phyloP scores from a whole-genome alignment of 1,284 basidiomycete species.

The Cryptococcus jaspeensis region DNA sequence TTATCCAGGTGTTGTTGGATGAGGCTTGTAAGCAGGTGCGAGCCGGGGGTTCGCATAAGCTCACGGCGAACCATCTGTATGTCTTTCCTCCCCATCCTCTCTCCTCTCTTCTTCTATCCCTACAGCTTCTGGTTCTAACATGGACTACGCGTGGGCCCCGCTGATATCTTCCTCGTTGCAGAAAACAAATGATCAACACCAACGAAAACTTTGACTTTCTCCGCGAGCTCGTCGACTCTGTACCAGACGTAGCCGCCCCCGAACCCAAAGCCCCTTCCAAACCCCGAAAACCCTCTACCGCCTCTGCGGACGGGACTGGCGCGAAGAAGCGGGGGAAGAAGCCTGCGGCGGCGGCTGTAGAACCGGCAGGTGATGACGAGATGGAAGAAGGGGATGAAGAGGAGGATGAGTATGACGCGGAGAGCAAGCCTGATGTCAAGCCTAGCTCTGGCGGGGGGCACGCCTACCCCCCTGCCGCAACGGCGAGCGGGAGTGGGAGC shows the following conservation, averaged over 20 bases:
- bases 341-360: neutral
- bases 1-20: conserved; percentile 82
- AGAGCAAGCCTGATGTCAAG: too few relatives aligned
- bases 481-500: neutral
- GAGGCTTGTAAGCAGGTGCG: conserved; percentile 79
- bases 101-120: neutral
- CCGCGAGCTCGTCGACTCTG: conserved; percentile 85
- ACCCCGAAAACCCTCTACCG: conserved; percentile 12
- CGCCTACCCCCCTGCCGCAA: neutral
- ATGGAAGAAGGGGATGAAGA: conserved; percentile 10
- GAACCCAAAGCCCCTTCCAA: conserved; percentile 14
- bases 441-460: too few relatives aligned
- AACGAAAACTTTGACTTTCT: conserved; percentile 93
- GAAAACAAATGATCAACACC: conserved; percentile 89
- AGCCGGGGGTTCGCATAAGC: conserved; percentile 79
- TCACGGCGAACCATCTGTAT: conserved; percentile 92
- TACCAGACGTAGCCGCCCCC: conserved; percentile 71
- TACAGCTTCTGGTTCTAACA: neutral
- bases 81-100: conserved; percentile 37
- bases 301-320: neutral
- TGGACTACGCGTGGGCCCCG: neutral
- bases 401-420: neutral
- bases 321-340: conserved; percentile 46
- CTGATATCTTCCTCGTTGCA: conserved; percentile 46
- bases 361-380: neutral